A percentile compares a stretch with the other conserved stretches of the same genome.
phyloP scores from a whole-genome alignment of 495 filamentous ascomycete species.

The Podospora bellae-mahoneyi region DNA sequence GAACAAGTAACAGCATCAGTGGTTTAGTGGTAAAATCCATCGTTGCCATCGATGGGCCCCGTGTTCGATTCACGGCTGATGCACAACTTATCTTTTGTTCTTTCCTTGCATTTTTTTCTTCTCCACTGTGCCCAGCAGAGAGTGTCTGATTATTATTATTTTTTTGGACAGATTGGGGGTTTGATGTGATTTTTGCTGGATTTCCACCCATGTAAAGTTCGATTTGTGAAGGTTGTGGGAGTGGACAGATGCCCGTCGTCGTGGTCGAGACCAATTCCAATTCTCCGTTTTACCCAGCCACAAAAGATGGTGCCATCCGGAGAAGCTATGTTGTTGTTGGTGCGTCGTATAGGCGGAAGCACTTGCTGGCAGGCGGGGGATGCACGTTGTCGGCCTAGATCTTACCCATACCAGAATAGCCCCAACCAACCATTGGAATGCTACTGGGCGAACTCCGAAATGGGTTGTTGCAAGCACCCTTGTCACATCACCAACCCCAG shows the following conservation, averaged over 20 bases:
- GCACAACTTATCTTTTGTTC: neutral
- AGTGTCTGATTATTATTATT: too few relatives aligned
- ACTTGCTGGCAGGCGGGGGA: neutral
- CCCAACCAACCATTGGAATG: neutral
- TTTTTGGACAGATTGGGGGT: too few relatives aligned
- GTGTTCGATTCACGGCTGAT: slow-evolving; percentile 52
- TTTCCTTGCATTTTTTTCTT: neutral
- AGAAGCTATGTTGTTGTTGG: neutral
- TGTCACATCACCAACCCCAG: neutral
- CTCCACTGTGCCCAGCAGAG: neutral
- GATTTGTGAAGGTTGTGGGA: too few relatives aligned
- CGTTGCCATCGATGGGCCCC: slow-evolving; percentile 54
- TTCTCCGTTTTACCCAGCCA: neutral
- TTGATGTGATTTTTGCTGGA: too few relatives aligned
- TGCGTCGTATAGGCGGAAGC: neutral
- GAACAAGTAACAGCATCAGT: neutral
- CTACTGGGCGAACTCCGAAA: neutral
- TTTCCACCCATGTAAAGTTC: too few relatives aligned
- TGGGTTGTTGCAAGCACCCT: neutral
- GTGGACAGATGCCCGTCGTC: too few relatives aligned
- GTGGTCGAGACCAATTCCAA: neutral
- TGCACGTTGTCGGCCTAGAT: neutral
- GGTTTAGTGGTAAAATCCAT: slow-evolving; percentile 52
- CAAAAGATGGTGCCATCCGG: neutral
- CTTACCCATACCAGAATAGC: slow-evolving; percentile 1